Percentiles rank a stretch among this genome's conserved stretches.
Evolutionary conservation across 2,329 filamentous ascomycete species (phyloP).

Genomic region (Aspergillus intermedius): DNA sequence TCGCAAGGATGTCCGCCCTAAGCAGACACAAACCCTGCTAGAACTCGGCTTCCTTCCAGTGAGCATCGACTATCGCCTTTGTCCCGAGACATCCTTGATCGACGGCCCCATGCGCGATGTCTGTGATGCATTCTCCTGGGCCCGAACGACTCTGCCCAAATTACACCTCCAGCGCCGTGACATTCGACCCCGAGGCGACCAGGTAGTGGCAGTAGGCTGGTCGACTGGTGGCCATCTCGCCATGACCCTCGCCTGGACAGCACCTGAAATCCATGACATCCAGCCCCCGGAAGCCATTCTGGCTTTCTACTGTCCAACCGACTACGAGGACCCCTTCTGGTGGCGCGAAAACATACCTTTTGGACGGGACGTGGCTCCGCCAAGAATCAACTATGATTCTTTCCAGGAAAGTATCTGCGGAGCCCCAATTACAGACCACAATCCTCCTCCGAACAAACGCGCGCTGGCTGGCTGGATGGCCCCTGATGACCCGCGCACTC

Average conservation of each 20-base stretch:
- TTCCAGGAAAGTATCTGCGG: too few relatives aligned
- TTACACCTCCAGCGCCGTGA: conserved; percentile 4
- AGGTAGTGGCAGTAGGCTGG: conserved; percentile 43
- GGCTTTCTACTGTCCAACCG: conserved; percentile 41
- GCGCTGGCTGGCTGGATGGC: too few relatives aligned
- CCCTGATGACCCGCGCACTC: too few relatives aligned
- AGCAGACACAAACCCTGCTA: conserved; percentile 36
- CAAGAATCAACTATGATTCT: too few relatives aligned
- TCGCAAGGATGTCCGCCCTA: conserved; percentile 12
- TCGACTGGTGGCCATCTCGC: conserved; percentile 45
- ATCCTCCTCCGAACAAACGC: too few relatives aligned
- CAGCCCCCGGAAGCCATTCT: conserved; percentile 36
- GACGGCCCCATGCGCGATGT: conserved; percentile 34
- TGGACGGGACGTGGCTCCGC: too few relatives aligned
- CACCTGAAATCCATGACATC: conserved; percentile 6
- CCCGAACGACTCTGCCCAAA: conserved; percentile 18
- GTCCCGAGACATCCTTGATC: conserved; percentile 40
- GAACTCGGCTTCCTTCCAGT: conserved; percentile 40
- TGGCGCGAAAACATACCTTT: not conserved
- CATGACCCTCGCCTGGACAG: conserved; percentile 39
- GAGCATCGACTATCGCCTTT: conserved; percentile 47
- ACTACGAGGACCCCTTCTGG: conserved; percentile 29
- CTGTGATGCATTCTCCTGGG: conserved; percentile 3
- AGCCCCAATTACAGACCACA: too few relatives aligned
- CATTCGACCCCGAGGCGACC: too few relatives aligned